Evolutionary conservation across 345 rosid genomes (phyloP), one percentile per base, ranked within the genome.

Genomic region (Toxicodendron radicans): DNA sequence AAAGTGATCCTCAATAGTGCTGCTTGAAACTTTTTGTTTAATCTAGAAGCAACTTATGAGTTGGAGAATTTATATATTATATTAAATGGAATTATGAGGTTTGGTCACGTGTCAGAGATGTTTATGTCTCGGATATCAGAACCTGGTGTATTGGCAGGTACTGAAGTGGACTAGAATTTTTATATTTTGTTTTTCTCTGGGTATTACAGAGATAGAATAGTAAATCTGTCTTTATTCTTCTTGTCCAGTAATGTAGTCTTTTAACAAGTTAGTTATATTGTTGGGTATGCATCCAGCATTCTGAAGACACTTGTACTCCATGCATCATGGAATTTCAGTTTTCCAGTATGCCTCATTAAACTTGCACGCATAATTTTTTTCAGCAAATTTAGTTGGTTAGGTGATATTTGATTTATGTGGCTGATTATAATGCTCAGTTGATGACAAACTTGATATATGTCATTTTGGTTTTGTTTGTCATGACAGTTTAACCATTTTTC

Each of bases 391-490:
- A 3, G 16, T 58, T 57, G 61, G 20, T 16, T 41, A 13, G 46
- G 10, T 18, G 16, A n/a, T 14, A 17, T 56, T 70, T 10, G 30
- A 33, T 70, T 41, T 46, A 5, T 27, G 8, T 4, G 10, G 14
- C 52, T 57, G 32, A 70, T 41, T 57, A 57, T 56, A 32, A 23
- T 43, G 53, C 43, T 58, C 9, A 58, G 73, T 58, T 43, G 53
- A 14, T 54, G 51, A 21, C 64, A 57, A 23, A 57, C 17, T 70
- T 24, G 43, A 24, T 43, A 49, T 24, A 57, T 69, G 9, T 14
- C 62, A 60, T 66, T 49, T 69, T 21, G 24, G 21, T 65, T 73
- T 30, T 24, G 65, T n/a, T 58, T 57, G 58, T 53, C 64, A 27
- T 52, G 10, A 17, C 62, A 23, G 51, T 76, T 73, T 60, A 21